Percentiles rank a stretch among this genome's conserved stretches.
Conservation (phyloP, 345 rosid genomes). For the Camelina sativa region DNA sequence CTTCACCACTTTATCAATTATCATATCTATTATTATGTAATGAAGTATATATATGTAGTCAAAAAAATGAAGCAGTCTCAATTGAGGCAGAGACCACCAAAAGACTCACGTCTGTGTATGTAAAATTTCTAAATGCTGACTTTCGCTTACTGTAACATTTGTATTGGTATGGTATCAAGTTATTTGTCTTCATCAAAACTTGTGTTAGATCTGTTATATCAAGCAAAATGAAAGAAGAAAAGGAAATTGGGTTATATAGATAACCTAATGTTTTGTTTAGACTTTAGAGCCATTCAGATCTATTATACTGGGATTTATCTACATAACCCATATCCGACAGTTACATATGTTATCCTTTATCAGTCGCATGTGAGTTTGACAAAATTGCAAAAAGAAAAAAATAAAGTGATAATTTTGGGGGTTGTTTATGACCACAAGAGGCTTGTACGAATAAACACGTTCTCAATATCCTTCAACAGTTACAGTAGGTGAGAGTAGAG, state of each 20-base stretch:
- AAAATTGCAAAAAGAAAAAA: background rate
- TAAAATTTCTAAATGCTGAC: slow-evolving; percentile 17
- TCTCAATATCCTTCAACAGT: background rate
- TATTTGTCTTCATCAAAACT: slow-evolving; percentile 10
- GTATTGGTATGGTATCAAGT: slow-evolving; percentile 37
- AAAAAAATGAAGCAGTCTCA: slow-evolving; percentile 8
- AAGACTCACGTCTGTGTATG: slow-evolving; percentile 29
- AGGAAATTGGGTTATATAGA: background rate
- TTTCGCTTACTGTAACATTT: slow-evolving; percentile 30
- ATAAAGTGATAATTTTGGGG: background rate
- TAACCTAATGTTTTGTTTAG: background rate
- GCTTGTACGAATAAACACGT: slow-evolving; percentile 8
- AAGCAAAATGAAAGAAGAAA: background rate
- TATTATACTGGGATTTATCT: background rate
- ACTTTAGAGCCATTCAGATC: background rate
- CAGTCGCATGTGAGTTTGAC: background rate
- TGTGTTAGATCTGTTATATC: slow-evolving; percentile 4
- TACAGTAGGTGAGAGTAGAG: background rate
- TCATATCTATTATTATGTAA: slow-evolving; percentile 27
- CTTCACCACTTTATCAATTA: slow-evolving; percentile 40
- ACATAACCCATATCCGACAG: background rate
- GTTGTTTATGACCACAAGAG: background rate
- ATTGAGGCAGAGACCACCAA: slow-evolving; percentile 24
- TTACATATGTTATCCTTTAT: background rate
- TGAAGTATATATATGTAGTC: slow-evolving; percentile 40